These are phyloP conservation scores for Rhodamnia argentea DNA, from an alignment of 345 rosid genomes.

Conservation along the genomic window DNA sequence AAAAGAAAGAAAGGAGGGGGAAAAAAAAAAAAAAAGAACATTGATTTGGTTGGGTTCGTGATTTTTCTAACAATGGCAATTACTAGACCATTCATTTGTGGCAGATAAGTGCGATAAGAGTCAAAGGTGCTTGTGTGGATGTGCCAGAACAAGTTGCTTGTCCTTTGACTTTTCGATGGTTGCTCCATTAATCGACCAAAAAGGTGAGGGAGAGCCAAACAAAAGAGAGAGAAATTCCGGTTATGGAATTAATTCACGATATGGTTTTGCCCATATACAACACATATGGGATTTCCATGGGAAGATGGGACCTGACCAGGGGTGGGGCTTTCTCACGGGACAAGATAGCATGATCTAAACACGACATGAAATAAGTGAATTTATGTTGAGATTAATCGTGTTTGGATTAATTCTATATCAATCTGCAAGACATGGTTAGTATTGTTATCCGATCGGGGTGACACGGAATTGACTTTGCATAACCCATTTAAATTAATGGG, in stretches of 20 bases:
- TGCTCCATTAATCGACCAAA: neutral
- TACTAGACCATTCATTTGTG: neutral
- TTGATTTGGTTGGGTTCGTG: neutral
- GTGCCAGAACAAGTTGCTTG: neutral
- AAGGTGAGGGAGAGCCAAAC: neutral
- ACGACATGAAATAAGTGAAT: neutral
- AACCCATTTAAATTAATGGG: neutral
- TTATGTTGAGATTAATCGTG: neutral
- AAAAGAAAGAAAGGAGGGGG: neutral
- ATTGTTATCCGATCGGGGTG: neutral
- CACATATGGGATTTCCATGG: neutral
- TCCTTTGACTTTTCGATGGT: neutral
- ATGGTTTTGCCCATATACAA: neutral
- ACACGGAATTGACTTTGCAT: neutral
- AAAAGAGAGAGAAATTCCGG: neutral
- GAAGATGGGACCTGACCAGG: neutral
- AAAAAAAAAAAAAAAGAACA: neutral
- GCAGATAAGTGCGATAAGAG: neutral
- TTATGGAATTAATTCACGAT: neutral
- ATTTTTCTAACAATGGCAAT: neutral
- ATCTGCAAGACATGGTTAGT: accelerated
- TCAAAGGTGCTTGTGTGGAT: neutral
- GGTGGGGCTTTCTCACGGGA: neutral
- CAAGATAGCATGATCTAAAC: neutral
- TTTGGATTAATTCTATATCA: neutral